Base-by-base conservation (phyloP, 768 basidiomycete genomes). In the Pleurotus cornucopiae region DNA sequence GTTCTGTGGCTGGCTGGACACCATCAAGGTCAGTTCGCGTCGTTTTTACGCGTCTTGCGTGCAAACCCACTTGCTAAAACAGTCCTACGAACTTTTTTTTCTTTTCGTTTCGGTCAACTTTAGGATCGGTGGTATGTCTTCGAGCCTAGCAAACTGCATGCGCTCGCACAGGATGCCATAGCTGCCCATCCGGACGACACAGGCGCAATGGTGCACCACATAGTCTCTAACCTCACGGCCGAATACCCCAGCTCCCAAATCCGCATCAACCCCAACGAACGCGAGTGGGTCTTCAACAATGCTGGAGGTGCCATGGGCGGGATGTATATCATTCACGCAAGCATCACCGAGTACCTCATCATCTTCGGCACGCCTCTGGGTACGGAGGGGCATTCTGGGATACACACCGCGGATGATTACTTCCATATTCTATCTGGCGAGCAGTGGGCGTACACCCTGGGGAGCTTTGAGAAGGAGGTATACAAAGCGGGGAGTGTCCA, bases 291-390 rank as follows among this genome's bases (percentile, higher is more conserved):
- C 21, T 90, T 96, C 73, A 98, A 86, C 76, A 98, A 98, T 64
- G 95, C 96, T 0, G 97, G 95, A 9, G 97, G 97, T 58, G 94
- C 94, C 0, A 98, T 96, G 95, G 94, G 94, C 43, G 88, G 88
- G 34, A 98, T 99, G 96, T 97, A 94, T 69, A 81, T 98, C 72
- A 91, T 98, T 61, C 97, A 98, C 65, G 93, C 96, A 14, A 89
- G 85, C 72, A 87, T 99, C 64, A 98, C 96, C 7, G 97, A 99
- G 75, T 99, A 96, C 74, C 82, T 93, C 62, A 94, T 94, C 68
- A 88, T 98, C 62, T 97, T 97, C 61, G 95, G 97, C 3, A 96
- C 95, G 0, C 94, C 97, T 0, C 78, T 98, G 7, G 97, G 97
- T 7, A 98, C 96, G 2, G 97, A 99, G 73, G 97, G 97, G 2